Evolutionary conservation across 371 early-diverging fungal genomes (phyloP), one percentile per base, ranked within the genome.

Genomic region (Paraphysoderma sedebokerense): DNA sequence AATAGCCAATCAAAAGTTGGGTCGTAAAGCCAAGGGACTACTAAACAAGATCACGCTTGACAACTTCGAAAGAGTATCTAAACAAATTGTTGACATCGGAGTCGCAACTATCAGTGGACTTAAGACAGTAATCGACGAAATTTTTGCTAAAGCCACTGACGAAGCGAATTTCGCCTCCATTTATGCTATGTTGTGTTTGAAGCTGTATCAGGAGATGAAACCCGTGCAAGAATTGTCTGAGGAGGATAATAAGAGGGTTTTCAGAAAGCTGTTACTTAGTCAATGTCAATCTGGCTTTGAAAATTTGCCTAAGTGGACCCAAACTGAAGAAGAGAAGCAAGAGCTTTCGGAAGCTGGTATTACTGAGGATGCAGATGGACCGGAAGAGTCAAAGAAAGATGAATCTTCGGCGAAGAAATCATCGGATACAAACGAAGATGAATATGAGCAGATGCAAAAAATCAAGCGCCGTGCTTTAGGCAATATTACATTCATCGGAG

Each of bases 41-140:
- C 69, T 97, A 42, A 93, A 95, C 77, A 95, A 92, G 72, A 65
- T 95, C 46, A 92, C 98, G 2, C 66, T 83, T 5, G 96, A 95
- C 57, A 89, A 84, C 65, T 97, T 92, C 59, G 87, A 85, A 35
- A 61, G 68, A 26, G 78, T 95, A 28, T 76, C 87, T 3, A 67
- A 64, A 46, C 81, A 95, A 65, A 81, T 97, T 48, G 58, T 85
- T 50, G 74, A 74, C n/a, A 72, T 78, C 58, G 85, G 80, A 31
- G 59, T 70, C 38, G 44, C 46, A 62, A 76, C 46, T 52, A 82
- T 82, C 32, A 59, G 66, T 19, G 74, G 84, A 2, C 62, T 96
- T 44, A 68, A 70, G 50, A 74, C 72, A 45, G 79, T 92, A 38
- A 85, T 93, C 53, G 69, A 68, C 44, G 68, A 82, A 23, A 77